phyloP scores from a whole-genome alignment of 352 stramenopile species.

The Globisporangium acanthophoron region DNA sequence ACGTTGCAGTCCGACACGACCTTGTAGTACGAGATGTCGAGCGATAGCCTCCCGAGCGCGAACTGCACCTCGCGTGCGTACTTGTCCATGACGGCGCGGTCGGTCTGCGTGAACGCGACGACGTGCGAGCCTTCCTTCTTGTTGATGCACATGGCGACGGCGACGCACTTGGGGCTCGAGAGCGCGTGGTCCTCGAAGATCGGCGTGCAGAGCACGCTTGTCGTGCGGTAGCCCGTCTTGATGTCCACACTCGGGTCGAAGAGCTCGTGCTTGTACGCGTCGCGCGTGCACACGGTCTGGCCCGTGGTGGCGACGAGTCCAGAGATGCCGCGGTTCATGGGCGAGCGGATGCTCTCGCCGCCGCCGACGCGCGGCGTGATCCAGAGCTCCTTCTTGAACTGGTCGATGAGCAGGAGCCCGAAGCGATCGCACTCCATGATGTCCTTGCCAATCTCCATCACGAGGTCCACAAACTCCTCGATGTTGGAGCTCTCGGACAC shows the following conservation, averaged over 20 bases:
- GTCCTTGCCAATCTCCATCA: conserved; percentile 70
- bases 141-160: conserved; percentile 87
- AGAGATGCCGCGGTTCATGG: conserved; percentile 64
- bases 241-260: conserved; percentile 64
- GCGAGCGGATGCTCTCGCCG: conserved; percentile 43
- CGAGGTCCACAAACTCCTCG: conserved; percentile 57
- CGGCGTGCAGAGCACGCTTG: conserved; percentile 66
- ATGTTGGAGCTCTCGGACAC: conserved; percentile 56
- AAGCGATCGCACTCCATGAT: conserved; percentile 77
- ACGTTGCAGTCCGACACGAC: conserved; percentile 43
- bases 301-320: conserved; percentile 63
- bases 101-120: conserved; percentile 57
- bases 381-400: conserved; percentile 76
- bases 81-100: conserved; percentile 54
- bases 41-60: conserved; percentile 50
- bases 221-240: conserved; percentile 73
- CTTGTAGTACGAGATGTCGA: conserved; percentile 79
- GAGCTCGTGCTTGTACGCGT: conserved; percentile 65
- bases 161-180: conserved; percentile 50
- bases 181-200: conserved; percentile 62
- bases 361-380: conserved; percentile 47
- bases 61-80: conserved; percentile 65
- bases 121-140: conserved; percentile 74
- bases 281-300: conserved; percentile 43
- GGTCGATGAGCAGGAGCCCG: conserved; percentile 59